Base-by-base conservation (phyloP, 805 yeast species). In the Yueomyces sinensis region DNA sequence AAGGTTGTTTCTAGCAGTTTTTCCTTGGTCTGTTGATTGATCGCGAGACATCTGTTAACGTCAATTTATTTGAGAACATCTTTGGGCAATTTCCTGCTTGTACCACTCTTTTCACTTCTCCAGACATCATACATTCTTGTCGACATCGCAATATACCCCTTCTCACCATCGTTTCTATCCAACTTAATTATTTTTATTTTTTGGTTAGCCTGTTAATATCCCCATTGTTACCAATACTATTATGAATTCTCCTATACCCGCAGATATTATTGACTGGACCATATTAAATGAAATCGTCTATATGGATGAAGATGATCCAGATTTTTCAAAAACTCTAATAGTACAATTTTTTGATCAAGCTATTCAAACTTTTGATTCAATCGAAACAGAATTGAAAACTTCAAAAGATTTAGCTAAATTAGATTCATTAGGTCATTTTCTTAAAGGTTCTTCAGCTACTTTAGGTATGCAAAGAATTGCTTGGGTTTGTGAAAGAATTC, bases 241-340 rank as follows among this genome's bases (percentile, higher is more conserved):
- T n/a, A n/a, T n/a, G n/a, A n/a, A n/a, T n/a, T n/a, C n/a, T n/a
- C 17, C 9, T 17, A 46, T 52, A 20, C 56, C 45, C 54, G 37
- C 74, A 9, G 93, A 82, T 29, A 63, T 82, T 42, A 77, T 91
- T 40, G 87, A 86, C 54, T 84, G 95, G 95, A 63, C 71, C 30
- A 89, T 86, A 20, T 79, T 91, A 53, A 74, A 77, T 37, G 97
- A 91, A 62, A 67, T 91, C 38, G 70, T 87, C 33, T 76, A 82
- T 35, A 87, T 91, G 96, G 98, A 91, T 58, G 95, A 89, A 50
- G 97, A 89, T 49, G 94, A 82, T 51, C 91, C 87, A 39, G 95
- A 84, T 6, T 91, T 91, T 63, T 77, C 89, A 24, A 65, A 74
- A 46, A 69, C 80, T 27, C 65, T 91, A 37, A 78, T 89, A 36